A percentile compares a stretch with the other conserved stretches of the same genome.
phyloP scores from a whole-genome alignment of 441 rosid genomes.

The Adansonia rubrostipa region DNA sequence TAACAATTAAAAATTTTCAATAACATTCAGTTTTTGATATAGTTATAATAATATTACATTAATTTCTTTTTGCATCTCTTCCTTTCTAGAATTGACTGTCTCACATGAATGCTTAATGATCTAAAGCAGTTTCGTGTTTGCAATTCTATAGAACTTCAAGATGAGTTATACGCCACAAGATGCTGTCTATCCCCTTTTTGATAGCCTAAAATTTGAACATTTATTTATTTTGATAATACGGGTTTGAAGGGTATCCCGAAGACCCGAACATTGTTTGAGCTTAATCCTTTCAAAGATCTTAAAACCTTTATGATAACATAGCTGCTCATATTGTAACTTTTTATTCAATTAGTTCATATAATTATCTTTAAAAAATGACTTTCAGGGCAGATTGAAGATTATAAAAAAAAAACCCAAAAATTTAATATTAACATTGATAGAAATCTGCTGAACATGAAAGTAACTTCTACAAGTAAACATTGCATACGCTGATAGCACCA shows the following conservation, averaged over 20 bases:
- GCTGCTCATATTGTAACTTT: not conserved
- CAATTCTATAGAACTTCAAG: not conserved
- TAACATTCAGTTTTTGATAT: not conserved
- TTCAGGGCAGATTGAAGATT: too few species aligned
- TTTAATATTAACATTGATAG: slow-evolving; percentile 19
- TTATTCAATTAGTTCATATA: not conserved
- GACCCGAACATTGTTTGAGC: not conserved
- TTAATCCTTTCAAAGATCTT: not conserved
- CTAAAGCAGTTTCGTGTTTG: not conserved
- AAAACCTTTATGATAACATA: not conserved
- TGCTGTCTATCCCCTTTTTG: not conserved
- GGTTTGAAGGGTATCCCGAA: not conserved
- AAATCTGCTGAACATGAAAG: not conserved
- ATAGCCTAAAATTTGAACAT: not conserved
- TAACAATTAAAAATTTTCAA: not conserved
- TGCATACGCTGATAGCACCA: not conserved
- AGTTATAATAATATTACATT: not conserved
- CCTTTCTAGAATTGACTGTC: not conserved
- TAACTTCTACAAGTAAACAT: not conserved
- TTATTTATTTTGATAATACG: not conserved
- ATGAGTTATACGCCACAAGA: not conserved
- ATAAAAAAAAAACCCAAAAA: not conserved
- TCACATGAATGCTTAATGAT: slow-evolving; percentile 8
- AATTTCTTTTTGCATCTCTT: not conserved
- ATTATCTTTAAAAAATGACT: not conserved